Conservation (phyloP, 2,329 filamentous ascomycete species). For the Curvularia spicifera region DNA sequence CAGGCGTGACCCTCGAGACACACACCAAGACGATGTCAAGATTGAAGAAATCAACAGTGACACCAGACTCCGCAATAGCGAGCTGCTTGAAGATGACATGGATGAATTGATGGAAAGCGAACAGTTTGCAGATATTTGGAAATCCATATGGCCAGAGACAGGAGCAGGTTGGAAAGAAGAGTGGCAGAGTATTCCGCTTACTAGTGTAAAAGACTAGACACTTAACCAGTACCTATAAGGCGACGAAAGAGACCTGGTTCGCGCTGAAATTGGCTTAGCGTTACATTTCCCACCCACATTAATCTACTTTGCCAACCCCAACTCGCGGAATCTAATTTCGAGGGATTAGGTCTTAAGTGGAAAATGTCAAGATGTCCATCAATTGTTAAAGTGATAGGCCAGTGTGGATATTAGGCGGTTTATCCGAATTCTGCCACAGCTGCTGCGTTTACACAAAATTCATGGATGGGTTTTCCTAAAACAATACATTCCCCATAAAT, state of each 20-base stretch:
- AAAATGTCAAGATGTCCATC: too few relatives aligned
- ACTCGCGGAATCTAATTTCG: too few relatives aligned
- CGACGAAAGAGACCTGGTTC: neutral
- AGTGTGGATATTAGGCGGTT: too few relatives aligned
- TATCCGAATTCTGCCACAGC: too few relatives aligned
- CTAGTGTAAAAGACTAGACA: neutral
- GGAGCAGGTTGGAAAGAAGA: slow-evolving; percentile 1
- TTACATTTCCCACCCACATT: too few relatives aligned
- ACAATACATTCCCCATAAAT: too few relatives aligned
- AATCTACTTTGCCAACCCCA: too few relatives aligned
- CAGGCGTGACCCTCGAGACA: slow-evolving; percentile 2
- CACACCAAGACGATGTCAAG: neutral
- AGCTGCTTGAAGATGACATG: neutral
- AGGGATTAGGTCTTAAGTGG: too few relatives aligned
- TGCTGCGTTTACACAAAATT: too few relatives aligned
- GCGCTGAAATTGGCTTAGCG: neutral
- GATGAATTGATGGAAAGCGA: neutral
- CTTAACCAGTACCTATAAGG: neutral
- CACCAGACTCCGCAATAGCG: neutral
- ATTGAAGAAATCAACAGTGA: neutral
- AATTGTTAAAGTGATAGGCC: too few relatives aligned
- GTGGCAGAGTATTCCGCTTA: neutral
- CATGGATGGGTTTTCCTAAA: too few relatives aligned
- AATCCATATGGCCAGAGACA: neutral
- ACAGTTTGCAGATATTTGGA: slow-evolving; percentile 2